Conservation (phyloP, 306 rosid species). For the Vicia sativa region DNA sequence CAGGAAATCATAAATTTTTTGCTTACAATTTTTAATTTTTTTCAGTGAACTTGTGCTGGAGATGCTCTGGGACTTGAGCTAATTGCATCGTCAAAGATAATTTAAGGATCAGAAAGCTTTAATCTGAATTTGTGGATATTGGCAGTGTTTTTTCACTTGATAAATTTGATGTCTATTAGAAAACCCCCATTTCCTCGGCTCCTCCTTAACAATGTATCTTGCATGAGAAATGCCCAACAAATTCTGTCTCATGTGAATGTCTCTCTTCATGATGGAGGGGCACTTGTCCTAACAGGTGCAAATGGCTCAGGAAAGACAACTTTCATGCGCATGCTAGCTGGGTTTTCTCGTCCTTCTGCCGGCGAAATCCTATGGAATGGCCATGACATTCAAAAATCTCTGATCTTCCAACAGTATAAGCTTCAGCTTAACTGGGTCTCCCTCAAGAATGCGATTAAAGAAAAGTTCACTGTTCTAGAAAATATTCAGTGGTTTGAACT, state of each 20-base stretch:
- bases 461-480: slow-evolving; percentile 56
- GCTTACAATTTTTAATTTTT: neutral
- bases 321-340: slow-evolving; percentile 85
- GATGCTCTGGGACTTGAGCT: neutral
- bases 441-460: slow-evolving; percentile 70
- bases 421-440: slow-evolving; percentile 92
- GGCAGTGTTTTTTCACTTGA: slow-evolving; percentile 33
- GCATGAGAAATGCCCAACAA: slow-evolving; percentile 95
- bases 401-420: slow-evolving; percentile 83
- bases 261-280: slow-evolving; percentile 79
- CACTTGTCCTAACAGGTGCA: slow-evolving; percentile 74
- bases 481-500: slow-evolving; percentile 79
- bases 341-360: slow-evolving; percentile 82
- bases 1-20: neutral
- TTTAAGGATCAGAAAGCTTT: slow-evolving; percentile 20
- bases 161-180: slow-evolving; percentile 54
- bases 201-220: slow-evolving; percentile 74
- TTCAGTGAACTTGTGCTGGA: slow-evolving; percentile 16
- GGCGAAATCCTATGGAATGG: slow-evolving; percentile 93
- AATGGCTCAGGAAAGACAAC: slow-evolving; percentile 94
- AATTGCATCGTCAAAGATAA: slow-evolving; percentile 1
- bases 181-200: slow-evolving; percentile 73
- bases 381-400: slow-evolving; percentile 69
- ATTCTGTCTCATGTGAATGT: slow-evolving; percentile 72
- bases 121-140: slow-evolving; percentile 17